A percentile compares a stretch with the other conserved stretches of the same genome.
Evolutionary conservation across 345 rosid species (phyloP).

Genomic region (Brassica rapa): DNA sequence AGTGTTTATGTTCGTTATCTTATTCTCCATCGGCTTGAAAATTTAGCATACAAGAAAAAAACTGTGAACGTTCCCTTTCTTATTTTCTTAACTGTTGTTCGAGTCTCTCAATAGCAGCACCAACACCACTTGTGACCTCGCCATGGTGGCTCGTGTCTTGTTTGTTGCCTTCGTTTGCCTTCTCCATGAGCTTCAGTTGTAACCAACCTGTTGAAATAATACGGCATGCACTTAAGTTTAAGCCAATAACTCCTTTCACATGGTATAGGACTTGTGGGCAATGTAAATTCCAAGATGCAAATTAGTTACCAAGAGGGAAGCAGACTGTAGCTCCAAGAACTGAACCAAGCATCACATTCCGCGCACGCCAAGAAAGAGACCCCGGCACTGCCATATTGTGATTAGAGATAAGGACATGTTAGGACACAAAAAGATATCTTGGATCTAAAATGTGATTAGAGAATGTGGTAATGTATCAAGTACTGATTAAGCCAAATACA

Average conservation of each 20-base stretch:
- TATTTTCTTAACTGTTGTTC: slow-evolving; percentile 61
- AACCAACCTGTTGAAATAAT: slow-evolving; percentile 62
- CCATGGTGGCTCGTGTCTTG: slow-evolving; percentile 30
- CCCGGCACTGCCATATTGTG: slow-evolving; percentile 69
- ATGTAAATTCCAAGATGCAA: not conserved
- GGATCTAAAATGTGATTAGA: slow-evolving; percentile 19
- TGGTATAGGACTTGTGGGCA: not conserved
- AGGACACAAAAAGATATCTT: no score
- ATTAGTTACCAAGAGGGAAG: slow-evolving; percentile 70
- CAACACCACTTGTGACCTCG: slow-evolving; percentile 62
- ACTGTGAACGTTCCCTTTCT: slow-evolving; percentile 18
- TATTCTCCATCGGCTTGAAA: slow-evolving; percentile 7
- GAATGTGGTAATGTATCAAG: slow-evolving; percentile 25
- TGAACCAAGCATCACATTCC: slow-evolving; percentile 81
- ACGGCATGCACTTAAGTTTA: no score
- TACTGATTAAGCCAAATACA: slow-evolving; percentile 80
- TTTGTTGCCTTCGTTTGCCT: slow-evolving; percentile 68
- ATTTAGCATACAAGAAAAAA: slow-evolving; percentile 24
- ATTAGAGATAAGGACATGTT: slow-evolving; percentile 6
- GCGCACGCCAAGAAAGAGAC: slow-evolving; percentile 74
- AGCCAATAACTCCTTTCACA: not conserved
- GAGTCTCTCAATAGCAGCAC: slow-evolving; percentile 81
- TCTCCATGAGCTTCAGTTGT: slow-evolving; percentile 81
- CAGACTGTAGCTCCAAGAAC: slow-evolving; percentile 75
- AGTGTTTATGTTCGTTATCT: slow-evolving; percentile 7